These are phyloP conservation scores for Neurospora sp. DNA, from an alignment of 495 filamentous ascomycete species.

Conservation along the genomic window DNA sequence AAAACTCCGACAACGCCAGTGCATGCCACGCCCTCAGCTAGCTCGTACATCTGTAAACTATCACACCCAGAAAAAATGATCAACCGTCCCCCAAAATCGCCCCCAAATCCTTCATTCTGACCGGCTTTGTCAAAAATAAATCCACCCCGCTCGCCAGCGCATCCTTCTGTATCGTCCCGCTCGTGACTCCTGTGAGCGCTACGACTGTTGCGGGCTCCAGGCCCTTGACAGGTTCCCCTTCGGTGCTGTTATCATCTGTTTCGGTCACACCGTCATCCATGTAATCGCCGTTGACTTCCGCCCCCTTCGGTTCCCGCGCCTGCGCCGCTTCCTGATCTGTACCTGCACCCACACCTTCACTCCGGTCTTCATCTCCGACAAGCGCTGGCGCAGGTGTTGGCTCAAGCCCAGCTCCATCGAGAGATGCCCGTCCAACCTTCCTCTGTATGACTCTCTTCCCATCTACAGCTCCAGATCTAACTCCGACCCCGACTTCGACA, in stretches of 20 bases:
- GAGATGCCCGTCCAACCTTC: background rate
- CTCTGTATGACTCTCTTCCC: background rate
- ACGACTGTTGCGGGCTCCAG: constrained; percentile 34
- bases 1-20: background rate
- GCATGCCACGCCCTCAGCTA: background rate
- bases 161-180: constrained; percentile 51
- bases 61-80: background rate
- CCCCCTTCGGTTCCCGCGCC: background rate
- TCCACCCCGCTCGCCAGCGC: constrained; percentile 60
- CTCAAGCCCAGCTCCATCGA: background rate
- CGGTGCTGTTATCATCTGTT: background rate
- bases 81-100: background rate
- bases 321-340: background rate
- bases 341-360: background rate
- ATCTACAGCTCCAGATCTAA: background rate
- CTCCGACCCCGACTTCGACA: background rate
- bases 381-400: background rate
- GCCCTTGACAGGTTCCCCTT: background rate
- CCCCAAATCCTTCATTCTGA: constrained; percentile 32
- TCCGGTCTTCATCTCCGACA: background rate
- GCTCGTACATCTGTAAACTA: background rate
- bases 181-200: constrained; percentile 60
- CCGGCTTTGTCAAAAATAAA: constrained; percentile 65
- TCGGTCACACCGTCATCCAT: background rate
- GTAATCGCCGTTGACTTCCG: background rate